phyloP scores from a whole-genome alignment of 2,329 filamentous ascomycete species.

The Aspergillus udagawae region DNA sequence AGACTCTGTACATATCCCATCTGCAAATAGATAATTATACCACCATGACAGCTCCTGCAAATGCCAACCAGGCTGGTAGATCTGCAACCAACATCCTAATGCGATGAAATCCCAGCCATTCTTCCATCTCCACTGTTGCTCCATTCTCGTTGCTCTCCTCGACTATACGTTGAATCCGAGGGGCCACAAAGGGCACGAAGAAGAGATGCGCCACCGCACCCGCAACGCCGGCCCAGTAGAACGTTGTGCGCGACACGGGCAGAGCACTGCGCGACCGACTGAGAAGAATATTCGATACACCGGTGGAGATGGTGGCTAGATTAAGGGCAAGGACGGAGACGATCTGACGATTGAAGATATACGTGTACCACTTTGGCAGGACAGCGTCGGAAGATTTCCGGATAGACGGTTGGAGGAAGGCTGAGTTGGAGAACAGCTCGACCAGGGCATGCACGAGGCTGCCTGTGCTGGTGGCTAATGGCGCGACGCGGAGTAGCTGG shows the following conservation, averaged over 20 bases:
- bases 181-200: slow-evolving; percentile 15
- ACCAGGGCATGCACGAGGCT: slow-evolving; percentile 11
- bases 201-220: slow-evolving; percentile 11
- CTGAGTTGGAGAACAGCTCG: slow-evolving; percentile 9
- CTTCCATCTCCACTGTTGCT: slow-evolving; percentile 11
- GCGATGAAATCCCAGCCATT: slow-evolving; percentile 5
- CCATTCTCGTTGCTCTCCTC: slow-evolving; percentile 6
- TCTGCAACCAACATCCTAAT: slow-evolving; percentile 8
- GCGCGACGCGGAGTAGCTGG: slow-evolving; percentile 9
- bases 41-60: slow-evolving; percentile 6
- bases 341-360: slow-evolving; percentile 10
- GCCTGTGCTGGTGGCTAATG: slow-evolving; percentile 16
- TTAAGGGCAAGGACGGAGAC: slow-evolving; percentile 11
- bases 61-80: slow-evolving; percentile 11
- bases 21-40: neutral
- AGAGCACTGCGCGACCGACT: neutral
- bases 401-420: slow-evolving; percentile 9
- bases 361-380: slow-evolving; percentile 8
- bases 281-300: slow-evolving; percentile 6
- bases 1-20: neutral
- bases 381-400: slow-evolving; percentile 2
- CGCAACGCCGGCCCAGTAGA: slow-evolving; percentile 14
- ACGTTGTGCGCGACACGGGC: slow-evolving; percentile 4
- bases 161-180: slow-evolving; percentile 11
- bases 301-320: slow-evolving; percentile 9